Evolutionary conservation across 2,329 filamentous ascomycete species (phyloP).

Genomic region (Cytospora piceae): DNA sequence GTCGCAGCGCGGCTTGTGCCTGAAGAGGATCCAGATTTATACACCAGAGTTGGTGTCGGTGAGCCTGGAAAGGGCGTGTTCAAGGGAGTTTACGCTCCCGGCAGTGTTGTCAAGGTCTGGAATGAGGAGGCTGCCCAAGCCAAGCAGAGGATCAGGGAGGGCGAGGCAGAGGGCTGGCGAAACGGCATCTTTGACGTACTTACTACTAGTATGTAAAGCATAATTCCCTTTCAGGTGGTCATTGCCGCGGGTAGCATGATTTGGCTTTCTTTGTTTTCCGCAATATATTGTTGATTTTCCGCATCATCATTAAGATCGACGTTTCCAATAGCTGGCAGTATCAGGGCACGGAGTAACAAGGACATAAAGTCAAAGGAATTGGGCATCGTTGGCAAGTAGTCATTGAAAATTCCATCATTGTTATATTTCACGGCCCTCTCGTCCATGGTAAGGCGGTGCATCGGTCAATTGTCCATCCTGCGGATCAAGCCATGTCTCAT

Average conservation of each 20-base stretch:
- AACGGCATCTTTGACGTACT: conserved; percentile 76
- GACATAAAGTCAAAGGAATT: neutral
- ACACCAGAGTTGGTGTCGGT: conserved; percentile 72
- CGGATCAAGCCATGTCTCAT: no score
- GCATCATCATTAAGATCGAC: neutral
- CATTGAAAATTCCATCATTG: neutral
- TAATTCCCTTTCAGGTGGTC: no score
- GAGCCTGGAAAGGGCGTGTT: conserved; percentile 65
- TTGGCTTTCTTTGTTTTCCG: neutral
- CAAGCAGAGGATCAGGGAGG: conserved; percentile 74
- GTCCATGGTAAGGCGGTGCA: no score
- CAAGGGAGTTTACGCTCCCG: conserved; percentile 83
- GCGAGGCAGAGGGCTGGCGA: conserved; percentile 73
- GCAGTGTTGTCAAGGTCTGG: conserved; percentile 89
- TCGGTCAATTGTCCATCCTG: no score
- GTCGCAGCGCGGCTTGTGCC: conserved; percentile 76
- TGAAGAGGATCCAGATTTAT: conserved; percentile 74
- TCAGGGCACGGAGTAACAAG: neutral
- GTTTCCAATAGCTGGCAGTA: neutral
- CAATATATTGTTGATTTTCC: neutral
- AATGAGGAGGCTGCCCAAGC: conserved; percentile 75
- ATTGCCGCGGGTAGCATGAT: neutral
- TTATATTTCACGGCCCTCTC: neutral
- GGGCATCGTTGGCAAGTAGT: neutral
- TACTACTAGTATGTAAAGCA: conserved; percentile 34